A percentile compares a stretch with the other conserved stretches of the same genome.
These are phyloP conservation scores for Aspergillus brunneoviolaceus DNA, from an alignment of 2,329 filamentous ascomycete genomes.

Conservation along the genomic window DNA sequence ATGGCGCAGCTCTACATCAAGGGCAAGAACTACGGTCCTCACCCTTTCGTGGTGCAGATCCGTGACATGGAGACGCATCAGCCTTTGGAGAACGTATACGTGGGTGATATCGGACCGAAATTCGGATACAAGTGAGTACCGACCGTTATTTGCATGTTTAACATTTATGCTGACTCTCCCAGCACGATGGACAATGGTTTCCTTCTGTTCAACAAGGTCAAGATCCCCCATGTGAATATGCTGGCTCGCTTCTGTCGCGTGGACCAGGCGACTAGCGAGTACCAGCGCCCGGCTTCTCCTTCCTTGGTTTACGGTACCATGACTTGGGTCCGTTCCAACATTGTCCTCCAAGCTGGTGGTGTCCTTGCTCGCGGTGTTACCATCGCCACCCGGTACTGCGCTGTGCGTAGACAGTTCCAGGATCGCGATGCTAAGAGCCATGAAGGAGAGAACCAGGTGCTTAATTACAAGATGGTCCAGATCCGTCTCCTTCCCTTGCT, in stretches of 20 bases:
- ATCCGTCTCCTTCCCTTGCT: slow-evolving; percentile 70
- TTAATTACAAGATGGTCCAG: slow-evolving; percentile 81
- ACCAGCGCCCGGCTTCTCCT: slow-evolving; percentile 65
- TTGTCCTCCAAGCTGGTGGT: slow-evolving; percentile 70
- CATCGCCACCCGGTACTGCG: slow-evolving; percentile 72
- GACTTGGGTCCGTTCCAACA: slow-evolving; percentile 71
- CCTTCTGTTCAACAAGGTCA: slow-evolving; percentile 72
- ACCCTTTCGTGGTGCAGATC: slow-evolving; percentile 76
- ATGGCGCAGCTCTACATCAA: slow-evolving; percentile 73
- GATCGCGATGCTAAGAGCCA: slow-evolving; percentile 65
- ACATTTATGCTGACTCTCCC: slow-evolving; percentile 7
- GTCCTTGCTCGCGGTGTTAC: slow-evolving; percentile 74
- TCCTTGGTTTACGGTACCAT: slow-evolving; percentile 72
- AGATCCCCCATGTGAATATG: slow-evolving; percentile 73
- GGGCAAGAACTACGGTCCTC: slow-evolving; percentile 69
- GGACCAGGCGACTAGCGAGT: slow-evolving; percentile 67
- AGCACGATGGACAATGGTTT: slow-evolving; percentile 79
- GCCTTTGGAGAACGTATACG: slow-evolving; percentile 67
- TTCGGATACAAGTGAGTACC: slow-evolving; percentile 65
- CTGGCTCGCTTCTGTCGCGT: slow-evolving; percentile 69
- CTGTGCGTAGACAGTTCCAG: slow-evolving; percentile 75
- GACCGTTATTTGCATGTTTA: background rate
- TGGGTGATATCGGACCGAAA: slow-evolving; percentile 79
- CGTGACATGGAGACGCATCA: slow-evolving; percentile 68
- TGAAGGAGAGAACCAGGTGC: slow-evolving; percentile 68